Evolutionary conservation across 2,329 filamentous ascomycete species (phyloP).

Genomic region (Diaporthe ilicicola): DNA sequence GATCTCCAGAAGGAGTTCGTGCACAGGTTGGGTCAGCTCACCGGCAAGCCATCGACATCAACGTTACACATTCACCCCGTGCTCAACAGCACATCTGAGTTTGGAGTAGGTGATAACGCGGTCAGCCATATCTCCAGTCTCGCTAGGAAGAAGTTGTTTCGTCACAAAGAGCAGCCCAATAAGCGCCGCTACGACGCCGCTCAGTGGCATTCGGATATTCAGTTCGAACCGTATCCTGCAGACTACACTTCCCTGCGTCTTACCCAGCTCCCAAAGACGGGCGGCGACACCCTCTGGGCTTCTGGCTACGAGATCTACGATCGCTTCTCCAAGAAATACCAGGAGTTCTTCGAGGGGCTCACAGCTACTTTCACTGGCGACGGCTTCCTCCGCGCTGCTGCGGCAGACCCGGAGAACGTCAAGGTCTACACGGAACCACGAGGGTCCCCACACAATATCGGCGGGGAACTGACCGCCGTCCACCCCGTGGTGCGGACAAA

Average conservation of each 20-base stretch:
- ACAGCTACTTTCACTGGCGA: conserved; percentile 55
- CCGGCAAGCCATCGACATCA: conserved; percentile 56
- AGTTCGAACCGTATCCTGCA: conserved; percentile 66
- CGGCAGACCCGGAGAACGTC: conserved; percentile 38
- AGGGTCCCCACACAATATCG: conserved; percentile 38
- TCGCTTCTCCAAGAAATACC: conserved; percentile 58
- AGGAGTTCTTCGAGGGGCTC: conserved; percentile 59
- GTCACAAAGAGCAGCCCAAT: conserved; percentile 37
- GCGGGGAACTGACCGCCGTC: conserved; percentile 35
- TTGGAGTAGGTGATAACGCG: conserved; percentile 49
- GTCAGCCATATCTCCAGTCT: conserved; percentile 56
- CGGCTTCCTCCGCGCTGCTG: conserved; percentile 48
- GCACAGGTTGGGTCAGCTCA: conserved; percentile 55
- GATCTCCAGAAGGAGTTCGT: conserved; percentile 57
- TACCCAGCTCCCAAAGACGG: conserved; percentile 62
- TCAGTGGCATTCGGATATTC: conserved; percentile 63
- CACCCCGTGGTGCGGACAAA: conserved; percentile 42
- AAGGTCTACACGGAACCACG: conserved; percentile 45
- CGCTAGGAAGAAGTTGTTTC: conserved; percentile 43
- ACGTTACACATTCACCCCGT: conserved; percentile 58
- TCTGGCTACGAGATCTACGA: conserved; percentile 70
- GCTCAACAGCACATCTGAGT: conserved; percentile 48
- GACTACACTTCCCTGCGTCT: conserved; percentile 70
- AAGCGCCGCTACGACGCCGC: conserved; percentile 44
- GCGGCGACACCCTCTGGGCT: conserved; percentile 70